A percentile compares a stretch with the other conserved stretches of the same genome.
phyloP scores from a whole-genome alignment of 1,139 yeast genomes.

The Diutina sp. region DNA sequence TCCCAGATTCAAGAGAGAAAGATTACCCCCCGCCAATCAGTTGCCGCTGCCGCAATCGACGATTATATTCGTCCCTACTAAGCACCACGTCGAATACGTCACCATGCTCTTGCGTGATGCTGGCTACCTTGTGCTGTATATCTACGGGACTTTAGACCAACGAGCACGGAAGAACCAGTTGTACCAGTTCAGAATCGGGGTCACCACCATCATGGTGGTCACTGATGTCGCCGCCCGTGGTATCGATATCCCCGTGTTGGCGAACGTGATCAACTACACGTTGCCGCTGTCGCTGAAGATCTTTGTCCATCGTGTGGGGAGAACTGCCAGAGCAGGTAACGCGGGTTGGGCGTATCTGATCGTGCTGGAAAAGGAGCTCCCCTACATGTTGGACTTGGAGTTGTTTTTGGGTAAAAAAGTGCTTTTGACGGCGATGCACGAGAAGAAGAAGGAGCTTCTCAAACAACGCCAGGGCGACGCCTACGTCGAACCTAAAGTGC shows the following conservation, averaged over 20 bases:
- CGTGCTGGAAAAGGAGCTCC: conserved; percentile 73
- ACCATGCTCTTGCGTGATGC: conserved; percentile 37
- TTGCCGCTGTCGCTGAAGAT: conserved; percentile 73
- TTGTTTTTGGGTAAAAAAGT: conserved; percentile 80
- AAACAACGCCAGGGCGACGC: conserved; percentile 28
- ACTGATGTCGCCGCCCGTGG: conserved; percentile 93
- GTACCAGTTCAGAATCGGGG: conserved; percentile 43
- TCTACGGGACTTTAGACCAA: conserved; percentile 67
- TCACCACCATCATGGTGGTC: conserved; percentile 43
- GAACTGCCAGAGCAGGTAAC: conserved; percentile 60
- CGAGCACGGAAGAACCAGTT: conserved; percentile 60
- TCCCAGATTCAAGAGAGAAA: conserved; percentile 34
- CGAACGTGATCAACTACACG: conserved; percentile 73
- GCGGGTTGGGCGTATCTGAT: conserved; percentile 96
- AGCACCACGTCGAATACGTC: conserved; percentile 67
- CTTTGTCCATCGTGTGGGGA: conserved; percentile 9
- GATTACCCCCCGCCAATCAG: conserved; percentile 67
- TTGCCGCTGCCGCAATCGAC: conserved; percentile 81
- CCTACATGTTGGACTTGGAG: conserved; percentile 84
- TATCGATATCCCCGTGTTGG: conserved; percentile 85
- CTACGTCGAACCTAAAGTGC: conserved; percentile 39
- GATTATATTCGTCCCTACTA: conserved; percentile 87
- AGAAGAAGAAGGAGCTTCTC: conserved; percentile 41
- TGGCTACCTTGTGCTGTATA: conserved; percentile 36
- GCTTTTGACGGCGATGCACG: conserved; percentile 56